Evolutionary conservation across 2,329 filamentous ascomycete genomes (phyloP).

Genomic region (Neopestalotiopsis rosae): DNA sequence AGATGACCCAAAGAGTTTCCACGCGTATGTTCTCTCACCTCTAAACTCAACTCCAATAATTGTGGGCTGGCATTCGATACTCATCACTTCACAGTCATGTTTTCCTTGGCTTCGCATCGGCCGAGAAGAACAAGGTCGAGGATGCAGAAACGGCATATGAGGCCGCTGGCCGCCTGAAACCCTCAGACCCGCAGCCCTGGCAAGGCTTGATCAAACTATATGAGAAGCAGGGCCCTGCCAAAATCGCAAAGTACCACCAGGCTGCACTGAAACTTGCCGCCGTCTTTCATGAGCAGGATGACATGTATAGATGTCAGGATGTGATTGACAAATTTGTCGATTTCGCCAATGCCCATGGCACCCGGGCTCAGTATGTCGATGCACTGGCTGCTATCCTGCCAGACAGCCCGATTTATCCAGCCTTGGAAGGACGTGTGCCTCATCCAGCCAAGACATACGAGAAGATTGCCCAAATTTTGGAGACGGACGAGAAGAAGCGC

Average conservation of each 20-base stretch:
- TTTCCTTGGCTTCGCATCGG: slow-evolving; percentile 85
- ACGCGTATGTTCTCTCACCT: slow-evolving; percentile 63
- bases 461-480: slow-evolving; percentile 81
- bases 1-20: slow-evolving; percentile 79
- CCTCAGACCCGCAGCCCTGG: slow-evolving; percentile 83
- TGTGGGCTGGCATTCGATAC: not conserved
- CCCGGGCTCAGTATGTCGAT: slow-evolving; percentile 74
- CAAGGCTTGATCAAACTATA: slow-evolving; percentile 87
- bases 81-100: slow-evolving; percentile 61
- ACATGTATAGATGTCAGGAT: slow-evolving; percentile 67
- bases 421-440: slow-evolving; percentile 82
- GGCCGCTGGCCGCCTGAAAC: slow-evolving; percentile 73
- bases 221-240: slow-evolving; percentile 74
- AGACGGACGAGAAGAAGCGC: slow-evolving; percentile 83
- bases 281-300: slow-evolving; percentile 72
- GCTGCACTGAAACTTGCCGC: slow-evolving; percentile 76
- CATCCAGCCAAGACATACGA: slow-evolving; percentile 82
- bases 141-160: slow-evolving; percentile 80
- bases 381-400: slow-evolving; percentile 81
- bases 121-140: slow-evolving; percentile 74
- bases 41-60: not conserved
- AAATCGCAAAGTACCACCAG: slow-evolving; percentile 75
- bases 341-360: slow-evolving; percentile 75
- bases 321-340: slow-evolving; percentile 81
- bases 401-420: slow-evolving; percentile 78